Conservation (phyloP, 1,284 basidiomycete species). For the Malassezia globosa region DNA sequence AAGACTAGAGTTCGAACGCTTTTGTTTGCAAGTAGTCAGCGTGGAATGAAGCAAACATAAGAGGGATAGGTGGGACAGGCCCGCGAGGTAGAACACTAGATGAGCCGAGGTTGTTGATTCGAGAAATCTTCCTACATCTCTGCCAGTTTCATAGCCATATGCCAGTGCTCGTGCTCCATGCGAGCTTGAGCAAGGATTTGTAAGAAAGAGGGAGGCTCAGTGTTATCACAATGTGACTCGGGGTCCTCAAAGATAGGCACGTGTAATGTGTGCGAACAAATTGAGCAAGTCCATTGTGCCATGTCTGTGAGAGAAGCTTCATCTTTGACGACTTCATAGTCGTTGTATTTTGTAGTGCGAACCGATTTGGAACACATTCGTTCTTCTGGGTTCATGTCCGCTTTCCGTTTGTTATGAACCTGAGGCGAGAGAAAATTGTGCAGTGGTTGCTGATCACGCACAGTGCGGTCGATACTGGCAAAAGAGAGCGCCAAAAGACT, state of each 20-base stretch:
- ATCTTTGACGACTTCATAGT: neutral
- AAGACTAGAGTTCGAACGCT: too few relatives aligned
- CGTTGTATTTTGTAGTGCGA: neutral
- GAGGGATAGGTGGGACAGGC: too few relatives aligned
- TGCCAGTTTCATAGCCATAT: slow-evolving; percentile 14
- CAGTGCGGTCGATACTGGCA: slow-evolving; percentile 9
- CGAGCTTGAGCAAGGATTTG: slow-evolving; percentile 2
- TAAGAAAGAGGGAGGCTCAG: neutral
- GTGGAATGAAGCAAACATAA: too few relatives aligned
- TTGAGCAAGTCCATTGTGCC: slow-evolving; percentile 5
- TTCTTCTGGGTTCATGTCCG: neutral
- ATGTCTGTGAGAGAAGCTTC: slow-evolving; percentile 10
- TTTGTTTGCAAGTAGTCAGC: too few relatives aligned
- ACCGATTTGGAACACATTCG: neutral
- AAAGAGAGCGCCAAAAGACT: slow-evolving; percentile 5
- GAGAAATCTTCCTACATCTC: neutral
- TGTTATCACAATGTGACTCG: neutral
- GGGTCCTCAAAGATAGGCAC: slow-evolving; percentile 15
- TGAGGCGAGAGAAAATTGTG: neutral
- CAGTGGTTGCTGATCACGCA: slow-evolving; percentile 9
- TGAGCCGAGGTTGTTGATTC: too few relatives aligned
- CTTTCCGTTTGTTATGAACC: neutral
- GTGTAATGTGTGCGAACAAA: neutral
- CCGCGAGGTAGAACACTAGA: too few relatives aligned
- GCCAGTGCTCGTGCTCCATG: slow-evolving; percentile 14